A percentile compares a stretch with the other conserved stretches of the same genome.
phyloP scores from a whole-genome alignment of 257 asterid genomes.

The Plantago elongata region DNA sequence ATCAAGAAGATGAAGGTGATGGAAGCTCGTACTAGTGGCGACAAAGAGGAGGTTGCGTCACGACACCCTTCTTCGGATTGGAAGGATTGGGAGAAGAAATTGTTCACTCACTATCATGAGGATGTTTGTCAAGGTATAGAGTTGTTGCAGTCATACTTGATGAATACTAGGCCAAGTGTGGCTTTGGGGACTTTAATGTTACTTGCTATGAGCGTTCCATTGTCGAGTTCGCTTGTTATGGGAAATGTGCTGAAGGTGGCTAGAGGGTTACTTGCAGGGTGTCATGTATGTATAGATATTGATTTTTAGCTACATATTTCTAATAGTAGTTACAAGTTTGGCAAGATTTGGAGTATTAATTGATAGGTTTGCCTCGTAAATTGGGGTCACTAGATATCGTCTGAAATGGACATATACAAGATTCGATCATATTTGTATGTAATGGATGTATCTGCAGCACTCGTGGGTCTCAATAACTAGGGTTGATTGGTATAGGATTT shows the following conservation, averaged over 20 bases:
- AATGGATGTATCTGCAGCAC: too few relatives aligned
- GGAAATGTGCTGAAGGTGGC: slow-evolving; percentile 29
- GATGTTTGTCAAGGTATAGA: slow-evolving; percentile 44
- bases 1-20: slow-evolving; percentile 49
- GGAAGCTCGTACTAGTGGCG: slow-evolving; percentile 14
- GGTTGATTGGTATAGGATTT: too few relatives aligned
- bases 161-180: slow-evolving; percentile 62
- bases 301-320: slow-evolving; percentile 25
- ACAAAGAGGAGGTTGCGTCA: neutral
- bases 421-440: too few relatives aligned
- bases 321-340: too few relatives aligned
- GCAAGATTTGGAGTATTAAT: too few relatives aligned
- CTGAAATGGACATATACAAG: too few relatives aligned
- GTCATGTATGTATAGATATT: slow-evolving; percentile 45
- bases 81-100: slow-evolving; percentile 63
- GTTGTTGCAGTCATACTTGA: slow-evolving; percentile 42
- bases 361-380: too few relatives aligned
- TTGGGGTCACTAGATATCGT: too few relatives aligned
- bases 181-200: slow-evolving; percentile 46
- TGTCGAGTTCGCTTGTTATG: slow-evolving; percentile 36
- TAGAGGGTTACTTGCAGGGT: slow-evolving; percentile 34
- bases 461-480: too few relatives aligned
- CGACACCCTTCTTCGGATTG: slow-evolving; percentile 24
- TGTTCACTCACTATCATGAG: slow-evolving; percentile 36
- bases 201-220: slow-evolving; percentile 34